A percentile compares a stretch with the other conserved stretches of the same genome.
Conservation (phyloP, 257 asterid species). For the Dorcoceras hygrometricum region DNA sequence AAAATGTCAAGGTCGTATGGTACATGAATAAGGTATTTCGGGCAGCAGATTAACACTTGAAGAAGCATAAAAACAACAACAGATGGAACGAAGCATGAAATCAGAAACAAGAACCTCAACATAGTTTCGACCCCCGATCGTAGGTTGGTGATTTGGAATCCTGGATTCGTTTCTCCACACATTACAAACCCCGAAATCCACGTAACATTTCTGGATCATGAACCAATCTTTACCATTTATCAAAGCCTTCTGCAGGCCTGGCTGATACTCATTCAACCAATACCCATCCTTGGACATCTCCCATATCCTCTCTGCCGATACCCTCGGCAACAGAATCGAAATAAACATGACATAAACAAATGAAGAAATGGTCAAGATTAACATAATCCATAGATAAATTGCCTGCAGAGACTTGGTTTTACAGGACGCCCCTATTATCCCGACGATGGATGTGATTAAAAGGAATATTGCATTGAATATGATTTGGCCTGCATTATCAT, state of each 20-base stretch:
- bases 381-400: conserved; percentile 18
- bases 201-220: conserved; percentile 12
- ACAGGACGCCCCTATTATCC: conserved; percentile 20
- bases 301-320: conserved; percentile 16
- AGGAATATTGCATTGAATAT: conserved; percentile 21
- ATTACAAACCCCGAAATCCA: conserved; percentile 13
- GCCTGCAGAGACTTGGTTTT: conserved; percentile 21
- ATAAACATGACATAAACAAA: conserved; percentile 17
- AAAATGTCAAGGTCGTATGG: no score
- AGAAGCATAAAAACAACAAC: no score
- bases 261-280: conserved; percentile 28
- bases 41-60: no score
- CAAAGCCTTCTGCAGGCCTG: conserved; percentile 21
- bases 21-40: no score
- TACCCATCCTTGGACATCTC: conserved; percentile 16
- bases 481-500: background rate
- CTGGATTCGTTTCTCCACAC: background rate
- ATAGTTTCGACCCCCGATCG: background rate
- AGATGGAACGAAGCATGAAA: no score
- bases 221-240: conserved; percentile 25
- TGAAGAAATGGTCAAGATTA: conserved; percentile 15
- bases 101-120: background rate
- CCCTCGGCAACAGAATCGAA: conserved; percentile 20
- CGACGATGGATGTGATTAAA: conserved; percentile 19
- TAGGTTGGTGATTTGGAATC: no score